Evolutionary conservation across 352 stramenopile genomes (phyloP), one percentile per base, ranked within the genome.

Genomic region (Peronosclerospora sorghi): DNA sequence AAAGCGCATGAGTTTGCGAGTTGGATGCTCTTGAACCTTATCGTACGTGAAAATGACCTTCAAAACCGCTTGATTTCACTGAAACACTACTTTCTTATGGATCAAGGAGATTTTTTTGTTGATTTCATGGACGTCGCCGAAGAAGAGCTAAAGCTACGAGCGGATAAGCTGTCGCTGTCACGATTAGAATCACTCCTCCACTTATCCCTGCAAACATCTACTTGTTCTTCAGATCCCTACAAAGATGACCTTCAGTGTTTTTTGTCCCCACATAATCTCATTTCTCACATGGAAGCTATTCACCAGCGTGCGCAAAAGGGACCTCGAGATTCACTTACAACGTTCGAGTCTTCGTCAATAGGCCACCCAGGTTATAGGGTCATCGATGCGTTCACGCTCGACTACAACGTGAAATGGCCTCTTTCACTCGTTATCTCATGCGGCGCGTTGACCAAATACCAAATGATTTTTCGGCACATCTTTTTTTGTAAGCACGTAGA

Each of bases 401-500:
- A 98, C 32, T 96, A 97, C 63, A 83, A 81, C 19, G 91, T 99
- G 20, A 83, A 83, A n/a, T 99, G 96, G 83, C 96, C 96, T 20
- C 62, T 97, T 0, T 97, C 93, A 7, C 73, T 99, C n/a, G 80
- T 99, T 3, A 78, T 99, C 8, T 98, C 93, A 0, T 81, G 83
- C 24, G 79, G 86, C 1, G 80, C 82, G 6, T 57, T 99, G 35
- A 90, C 80, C 13, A 98, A 97, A 65, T 99, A 99, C 59, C 95
- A 98, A 62, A 91, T 99, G 60, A 80, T 99, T 13, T 99, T 99
- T 54, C 88, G 96, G 0, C 95, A 98, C 43, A 68, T 99, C 2
- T 99, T 99, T 66, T 98, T 98, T 59, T 96, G 87, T 54, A 99
- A 99, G 65, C 93, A 98, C 62, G 95, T 99, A 4, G 95, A 99